Percentiles rank a stretch among this genome's conserved stretches.
Evolutionary conservation across 768 basidiomycete species (phyloP).

Genomic region (Galerina sulciceps): DNA sequence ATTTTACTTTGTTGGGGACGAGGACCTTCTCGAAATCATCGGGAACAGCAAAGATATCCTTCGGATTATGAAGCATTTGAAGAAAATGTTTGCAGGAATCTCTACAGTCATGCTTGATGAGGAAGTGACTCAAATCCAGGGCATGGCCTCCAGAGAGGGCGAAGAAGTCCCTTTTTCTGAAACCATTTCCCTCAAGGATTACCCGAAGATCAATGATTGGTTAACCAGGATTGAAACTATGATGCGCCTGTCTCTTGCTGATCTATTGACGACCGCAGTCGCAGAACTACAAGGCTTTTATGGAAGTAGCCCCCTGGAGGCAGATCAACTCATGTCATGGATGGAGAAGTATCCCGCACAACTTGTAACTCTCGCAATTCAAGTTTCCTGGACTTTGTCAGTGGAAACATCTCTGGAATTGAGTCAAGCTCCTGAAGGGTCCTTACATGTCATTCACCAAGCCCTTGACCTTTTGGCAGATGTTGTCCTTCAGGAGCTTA

Average conservation of each 20-base stretch:
- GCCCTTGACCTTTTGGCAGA: conserved; percentile 96
- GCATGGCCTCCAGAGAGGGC: conserved; percentile 95
- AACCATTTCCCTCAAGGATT: conserved; percentile 89
- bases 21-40: conserved; percentile 97
- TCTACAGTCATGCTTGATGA: conserved; percentile 89
- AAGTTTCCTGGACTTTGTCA: conserved; percentile 91
- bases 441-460: conserved; percentile 77
- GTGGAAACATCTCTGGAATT: conserved; percentile 75
- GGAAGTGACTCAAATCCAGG: conserved; percentile 84
- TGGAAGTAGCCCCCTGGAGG: conserved; percentile 62
- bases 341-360: conserved; percentile 95
- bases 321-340: conserved; percentile 82
- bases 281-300: conserved; percentile 83
- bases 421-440: conserved; percentile 56
- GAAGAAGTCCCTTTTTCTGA: conserved; percentile 88
- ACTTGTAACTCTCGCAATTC: conserved; percentile 92
- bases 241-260: conserved; percentile 90
- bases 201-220: conserved; percentile 99
- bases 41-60: conserved; percentile 99
- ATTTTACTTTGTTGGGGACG: conserved; percentile 99
- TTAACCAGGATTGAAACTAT: conserved; percentile 87
- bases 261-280: conserved; percentile 80
- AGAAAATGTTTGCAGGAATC: conserved; percentile 99
- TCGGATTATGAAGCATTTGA: conserved; percentile 98
- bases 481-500: conserved; percentile 89